Evolutionary conservation across 345 rosid species (phyloP), one percentile per base, ranked within the genome.

Genomic region (Camelina hispida): DNA sequence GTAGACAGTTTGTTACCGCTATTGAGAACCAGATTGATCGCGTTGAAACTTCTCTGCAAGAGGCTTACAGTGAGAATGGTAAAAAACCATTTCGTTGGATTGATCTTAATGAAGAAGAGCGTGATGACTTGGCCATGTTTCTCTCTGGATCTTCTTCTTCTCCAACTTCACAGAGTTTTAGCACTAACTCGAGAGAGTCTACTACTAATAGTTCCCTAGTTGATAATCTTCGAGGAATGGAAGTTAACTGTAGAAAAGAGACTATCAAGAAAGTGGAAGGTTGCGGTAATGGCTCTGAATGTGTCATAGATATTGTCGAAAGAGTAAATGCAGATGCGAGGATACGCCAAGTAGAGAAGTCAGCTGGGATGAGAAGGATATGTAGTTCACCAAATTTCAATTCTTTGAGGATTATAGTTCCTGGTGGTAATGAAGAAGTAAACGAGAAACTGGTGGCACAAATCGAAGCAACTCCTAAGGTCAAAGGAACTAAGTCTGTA

Each of bases 91-190:
- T 87, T 59, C 86, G 80, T 78, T 88, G 98, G 98, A 83, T 93
- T 71, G 80, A 86, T 82, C 81, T 93, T 17, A 83, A 88, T 61
- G 80, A 87, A 81, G 90, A 90, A 76, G 98, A 93, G 75, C 53
- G 96, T 10, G 88, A 88, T 77, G 94, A 90, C 81, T 80, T 93
- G 57, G 98, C 94, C 1, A 64, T 81, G 80, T 90, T 93, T 83
- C 91, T 93, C 51, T 88, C 91, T 11, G 94, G 98, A 62, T 72
- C 85, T 64, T 72, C 85, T 23, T 72, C 85, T 64, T 72, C 85
- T 23, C n/a, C 55, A 78, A 56, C 20, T 23, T 23, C 38, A 7
- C 2, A 61, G 9, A 73, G 66, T 54, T 66, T 71, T 62, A 12
- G 70, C 74, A 44, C 32, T 72, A 62, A 76, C 8, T 61, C 62